phyloP scores from a whole-genome alignment of 352 stramenopile species.

The Nothophytophthora sp. region DNA sequence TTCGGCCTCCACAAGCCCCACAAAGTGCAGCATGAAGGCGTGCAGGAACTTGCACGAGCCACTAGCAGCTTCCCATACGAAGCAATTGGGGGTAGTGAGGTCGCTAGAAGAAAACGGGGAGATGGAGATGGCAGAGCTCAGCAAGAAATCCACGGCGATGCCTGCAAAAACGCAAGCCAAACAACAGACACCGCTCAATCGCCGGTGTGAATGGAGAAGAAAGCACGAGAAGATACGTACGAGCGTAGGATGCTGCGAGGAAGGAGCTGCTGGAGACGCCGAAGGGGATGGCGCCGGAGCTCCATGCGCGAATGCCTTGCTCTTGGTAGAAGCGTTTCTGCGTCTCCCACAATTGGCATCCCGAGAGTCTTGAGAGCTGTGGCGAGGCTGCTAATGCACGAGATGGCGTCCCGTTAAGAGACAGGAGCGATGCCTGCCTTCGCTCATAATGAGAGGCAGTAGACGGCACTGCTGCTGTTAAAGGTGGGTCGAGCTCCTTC shows the following conservation, averaged over 20 bases:
- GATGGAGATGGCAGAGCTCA: conserved; percentile 15
- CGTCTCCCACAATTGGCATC: conserved; percentile 65
- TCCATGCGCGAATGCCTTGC: conserved; percentile 79
- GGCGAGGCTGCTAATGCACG: background rate
- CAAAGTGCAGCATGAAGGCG: conserved; percentile 71
- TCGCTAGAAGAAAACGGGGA: conserved; percentile 1
- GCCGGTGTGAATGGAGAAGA: background rate
- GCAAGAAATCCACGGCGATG: conserved; percentile 51
- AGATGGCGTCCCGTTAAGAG: conserved; percentile 3
- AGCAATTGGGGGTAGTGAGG: conserved; percentile 52
- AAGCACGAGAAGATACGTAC: conserved; percentile 16
- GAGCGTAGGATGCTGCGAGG: conserved; percentile 64
- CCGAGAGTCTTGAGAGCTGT: conserved; percentile 34
- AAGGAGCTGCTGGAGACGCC: conserved; percentile 83
- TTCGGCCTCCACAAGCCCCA: conserved; percentile 29
- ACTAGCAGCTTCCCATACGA: conserved; percentile 82
- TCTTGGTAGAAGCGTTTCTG: conserved; percentile 83
- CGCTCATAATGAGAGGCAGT: background rate
- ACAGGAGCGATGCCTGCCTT: background rate
- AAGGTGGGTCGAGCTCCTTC: conserved; percentile 17
- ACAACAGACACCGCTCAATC: background rate
- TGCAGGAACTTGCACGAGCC: conserved; percentile 85
- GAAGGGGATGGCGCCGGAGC: conserved; percentile 67
- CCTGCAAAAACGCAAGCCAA: conserved; percentile 5
- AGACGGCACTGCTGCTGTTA: background rate